Evolutionary conservation across 257 asterid species (phyloP), one percentile per base, ranked within the genome.

Genomic region (Ophiorrhiza pumila): DNA sequence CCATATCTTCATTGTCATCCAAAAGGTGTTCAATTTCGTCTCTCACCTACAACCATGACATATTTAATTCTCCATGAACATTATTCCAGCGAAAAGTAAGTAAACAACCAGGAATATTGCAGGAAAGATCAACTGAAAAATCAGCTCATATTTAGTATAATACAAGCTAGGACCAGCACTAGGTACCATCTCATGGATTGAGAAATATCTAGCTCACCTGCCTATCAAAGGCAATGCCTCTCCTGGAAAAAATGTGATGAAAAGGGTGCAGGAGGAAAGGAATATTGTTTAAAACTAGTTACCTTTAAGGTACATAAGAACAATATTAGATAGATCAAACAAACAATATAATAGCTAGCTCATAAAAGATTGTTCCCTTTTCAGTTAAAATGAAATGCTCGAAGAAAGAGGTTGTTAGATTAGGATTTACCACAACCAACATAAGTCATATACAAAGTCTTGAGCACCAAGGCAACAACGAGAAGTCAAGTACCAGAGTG

Each of bases 21-120:
- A 95, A 85, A 74, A 95, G 96, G 80, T 92, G 99, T 83, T 95
- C 99, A n/a, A 95, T 84, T 85, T 95, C 98, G 81, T 95, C 99
- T 81, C 97, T 88, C 73, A 94, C 98, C 98, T 93, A 78, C 63
- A 81, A 81, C 32, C 71, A 76, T 18, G 45, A 37, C 7, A 68
- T 31, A 29, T 46, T 75, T 79, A 27, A 43, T 65, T 57, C 65
- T 60, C 55, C 39, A 50, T 71, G 53, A 76, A 65, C 22, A 62
- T 35, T 8, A 35, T 27, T 59, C 10, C 4, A 25, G 57, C 23
- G 18, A 68, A 68, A 29, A 29, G 47, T 41, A 14, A 20, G 32
- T 37, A 23, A 27, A 23, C 42, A 18, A 22, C 34, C 49, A 15
- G 35, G 15, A 5, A 47, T 45, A 57, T 25, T 5, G n/a, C 23